These are phyloP conservation scores for Bipolaris oryzae DNA, from an alignment of 2,329 filamentous ascomycete species.

Conservation along the genomic window DNA sequence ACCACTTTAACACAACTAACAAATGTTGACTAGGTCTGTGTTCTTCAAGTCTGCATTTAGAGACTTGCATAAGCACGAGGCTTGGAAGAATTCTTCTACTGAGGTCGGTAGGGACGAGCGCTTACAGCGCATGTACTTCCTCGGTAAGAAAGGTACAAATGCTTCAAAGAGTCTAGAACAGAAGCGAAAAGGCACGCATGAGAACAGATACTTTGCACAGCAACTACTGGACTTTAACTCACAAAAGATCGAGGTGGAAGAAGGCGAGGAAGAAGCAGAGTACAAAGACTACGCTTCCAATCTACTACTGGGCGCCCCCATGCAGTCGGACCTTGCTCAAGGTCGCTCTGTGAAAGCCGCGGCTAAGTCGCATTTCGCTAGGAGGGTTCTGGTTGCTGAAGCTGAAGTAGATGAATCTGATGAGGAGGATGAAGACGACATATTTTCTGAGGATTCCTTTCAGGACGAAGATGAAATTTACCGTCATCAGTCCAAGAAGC, in stretches of 20 bases:
- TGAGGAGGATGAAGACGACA: slow-evolving; percentile 2
- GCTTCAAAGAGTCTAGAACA: slow-evolving; percentile 20
- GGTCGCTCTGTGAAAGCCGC: background rate
- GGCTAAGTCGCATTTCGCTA: background rate
- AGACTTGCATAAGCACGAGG: slow-evolving; percentile 22
- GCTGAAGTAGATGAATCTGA: background rate
- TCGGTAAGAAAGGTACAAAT: slow-evolving; percentile 18
- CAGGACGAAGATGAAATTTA: slow-evolving; percentile 1
- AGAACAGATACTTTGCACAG: slow-evolving; percentile 32
- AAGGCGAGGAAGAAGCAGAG: slow-evolving; percentile 43
- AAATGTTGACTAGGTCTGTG: slow-evolving; percentile 24
- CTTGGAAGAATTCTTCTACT: slow-evolving; percentile 28
- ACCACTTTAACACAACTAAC: background rate
- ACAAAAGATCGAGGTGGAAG: slow-evolving; percentile 31
- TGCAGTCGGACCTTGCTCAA: too few species aligned
- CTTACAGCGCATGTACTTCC: slow-evolving; percentile 35
- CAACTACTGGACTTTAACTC: slow-evolving; percentile 33
- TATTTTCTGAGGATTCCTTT: background rate
- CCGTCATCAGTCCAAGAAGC: slow-evolving; percentile 23
- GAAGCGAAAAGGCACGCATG: slow-evolving; percentile 27
- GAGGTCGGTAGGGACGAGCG: slow-evolving; percentile 26
- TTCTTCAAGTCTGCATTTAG: slow-evolving; percentile 37
- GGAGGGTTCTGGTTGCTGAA: background rate
- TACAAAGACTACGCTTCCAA: slow-evolving; percentile 18
- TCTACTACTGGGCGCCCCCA: background rate